Percentiles rank a stretch among this genome's conserved stretches.
Conservation (phyloP, 2,329 filamentous ascomycete species). For the Cladosporium oxysporum region DNA sequence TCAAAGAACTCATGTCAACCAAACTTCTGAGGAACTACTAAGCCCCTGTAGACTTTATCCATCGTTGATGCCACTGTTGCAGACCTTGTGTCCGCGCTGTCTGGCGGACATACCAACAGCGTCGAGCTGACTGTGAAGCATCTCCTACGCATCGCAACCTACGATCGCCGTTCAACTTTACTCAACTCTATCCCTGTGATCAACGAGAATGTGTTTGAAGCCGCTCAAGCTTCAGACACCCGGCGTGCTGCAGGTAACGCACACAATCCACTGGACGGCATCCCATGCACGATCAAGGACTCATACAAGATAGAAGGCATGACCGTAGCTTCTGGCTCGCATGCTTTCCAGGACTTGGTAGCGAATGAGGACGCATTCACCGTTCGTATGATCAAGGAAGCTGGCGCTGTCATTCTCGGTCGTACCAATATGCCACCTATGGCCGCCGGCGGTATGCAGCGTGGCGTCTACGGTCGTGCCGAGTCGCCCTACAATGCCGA, state of each 20-base stretch:
- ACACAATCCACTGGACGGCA: slow-evolving; percentile 50
- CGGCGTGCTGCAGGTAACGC: slow-evolving; percentile 41
- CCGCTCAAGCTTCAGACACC: slow-evolving; percentile 50
- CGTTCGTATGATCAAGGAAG: slow-evolving; percentile 47
- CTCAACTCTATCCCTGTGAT: slow-evolving; percentile 51
- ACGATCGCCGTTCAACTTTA: slow-evolving; percentile 41
- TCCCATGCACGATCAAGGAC: slow-evolving; percentile 59
- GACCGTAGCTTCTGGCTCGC: slow-evolving; percentile 54
- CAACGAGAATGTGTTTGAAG: slow-evolving; percentile 46
- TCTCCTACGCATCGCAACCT: slow-evolving; percentile 48
- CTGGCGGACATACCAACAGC: slow-evolving; percentile 42
- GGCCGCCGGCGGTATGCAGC: slow-evolving; percentile 59
- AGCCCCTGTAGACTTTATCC: too few relatives aligned
- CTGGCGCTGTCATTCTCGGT: slow-evolving; percentile 54
- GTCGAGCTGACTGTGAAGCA: slow-evolving; percentile 48
- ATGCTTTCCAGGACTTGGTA: slow-evolving; percentile 52
- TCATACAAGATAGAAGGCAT: slow-evolving; percentile 54
- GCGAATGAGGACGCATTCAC: slow-evolving; percentile 54
- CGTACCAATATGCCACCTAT: slow-evolving; percentile 62
- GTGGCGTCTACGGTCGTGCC: slow-evolving; percentile 56
- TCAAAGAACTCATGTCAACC: too few relatives aligned
- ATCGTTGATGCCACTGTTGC: slow-evolving; percentile 53
- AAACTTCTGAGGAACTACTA: too few relatives aligned
- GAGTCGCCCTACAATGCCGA: slow-evolving; percentile 56
- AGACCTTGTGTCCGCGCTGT: slow-evolving; percentile 47